These are phyloP conservation scores for Plasmodium yoelii DNA, from an alignment of 169 alveolate species.

Conservation along the genomic window DNA sequence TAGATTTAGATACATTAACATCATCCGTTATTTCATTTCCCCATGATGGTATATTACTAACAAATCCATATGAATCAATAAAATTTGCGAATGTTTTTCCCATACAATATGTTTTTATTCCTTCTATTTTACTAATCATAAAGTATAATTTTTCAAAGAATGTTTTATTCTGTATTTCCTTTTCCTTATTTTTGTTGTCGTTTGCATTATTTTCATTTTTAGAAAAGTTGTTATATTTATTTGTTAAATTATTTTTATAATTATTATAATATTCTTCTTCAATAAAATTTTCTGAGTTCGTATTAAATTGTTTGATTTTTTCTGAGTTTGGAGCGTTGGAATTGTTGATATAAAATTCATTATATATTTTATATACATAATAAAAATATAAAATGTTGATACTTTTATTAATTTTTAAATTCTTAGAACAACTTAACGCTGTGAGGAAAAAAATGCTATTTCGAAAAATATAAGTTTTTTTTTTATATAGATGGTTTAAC, in stretches of 20 bases:
- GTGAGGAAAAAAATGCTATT: slow-evolving; percentile 39
- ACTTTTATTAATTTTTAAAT: slow-evolving; percentile 13
- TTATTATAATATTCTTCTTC: background rate
- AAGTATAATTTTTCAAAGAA: slow-evolving; percentile 17
- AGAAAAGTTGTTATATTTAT: background rate
- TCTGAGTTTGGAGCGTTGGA: background rate
- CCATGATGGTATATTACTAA: slow-evolving; percentile 86
- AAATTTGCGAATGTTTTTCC: slow-evolving; percentile 75
- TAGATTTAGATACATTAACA: slow-evolving; percentile 79
- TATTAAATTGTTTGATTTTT: background rate
- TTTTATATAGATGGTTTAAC: slow-evolving; percentile 30
- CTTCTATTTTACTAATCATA: slow-evolving; percentile 33
- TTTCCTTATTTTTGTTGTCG: background rate
- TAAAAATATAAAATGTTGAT: slow-evolving; percentile 12
- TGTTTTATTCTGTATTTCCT: background rate
- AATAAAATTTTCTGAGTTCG: background rate
- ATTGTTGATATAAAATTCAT: background rate
- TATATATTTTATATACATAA: slow-evolving; percentile 23
- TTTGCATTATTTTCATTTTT: background rate
- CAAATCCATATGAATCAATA: slow-evolving; percentile 83
- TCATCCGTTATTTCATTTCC: slow-evolving; percentile 86
- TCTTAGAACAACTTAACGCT: slow-evolving; percentile 21
- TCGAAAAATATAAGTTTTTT: slow-evolving; percentile 35
- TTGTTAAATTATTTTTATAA: background rate
- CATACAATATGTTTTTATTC: slow-evolving; percentile 76